Evolutionary conservation across 768 basidiomycete species (phyloP).

Genomic region (Tephrocybe sp.): DNA sequence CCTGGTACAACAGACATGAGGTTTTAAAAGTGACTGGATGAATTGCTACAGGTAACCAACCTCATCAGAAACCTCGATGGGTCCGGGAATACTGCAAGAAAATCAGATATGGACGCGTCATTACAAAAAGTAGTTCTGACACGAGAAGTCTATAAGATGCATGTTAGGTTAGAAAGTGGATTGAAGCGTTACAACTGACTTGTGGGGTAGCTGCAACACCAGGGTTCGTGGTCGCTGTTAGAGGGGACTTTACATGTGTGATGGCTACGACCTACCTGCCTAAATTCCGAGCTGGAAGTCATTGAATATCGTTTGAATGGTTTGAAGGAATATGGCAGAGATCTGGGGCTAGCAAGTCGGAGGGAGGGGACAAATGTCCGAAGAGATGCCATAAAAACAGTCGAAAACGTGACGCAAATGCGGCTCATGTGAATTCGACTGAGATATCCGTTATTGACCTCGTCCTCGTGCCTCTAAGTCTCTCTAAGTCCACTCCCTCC

Average conservation of each 20-base stretch:
- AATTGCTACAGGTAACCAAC: slow-evolving; percentile 16
- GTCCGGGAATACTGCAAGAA: slow-evolving; percentile 54
- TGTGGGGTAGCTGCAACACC: slow-evolving; percentile 32
- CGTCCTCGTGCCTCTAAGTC: neutral
- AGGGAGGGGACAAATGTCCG: slow-evolving; percentile 14
- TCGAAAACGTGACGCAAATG: too few relatives aligned
- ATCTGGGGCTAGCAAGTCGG: slow-evolving; percentile 13
- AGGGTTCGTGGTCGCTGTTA: neutral
- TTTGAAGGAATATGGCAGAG: neutral
- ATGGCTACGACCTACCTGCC: slow-evolving; percentile 23
- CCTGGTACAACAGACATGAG: slow-evolving; percentile 35
- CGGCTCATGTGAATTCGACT: slow-evolving; percentile 12
- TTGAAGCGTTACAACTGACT: slow-evolving; percentile 30
- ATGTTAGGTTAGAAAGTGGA: slow-evolving; percentile 17
- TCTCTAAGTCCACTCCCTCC: neutral
- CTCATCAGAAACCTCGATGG: slow-evolving; percentile 58
- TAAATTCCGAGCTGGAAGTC: slow-evolving; percentile 25
- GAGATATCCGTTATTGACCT: neutral
- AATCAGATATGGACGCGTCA: slow-evolving; percentile 3
- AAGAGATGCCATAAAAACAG: slow-evolving; percentile 18
- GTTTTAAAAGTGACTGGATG: neutral
- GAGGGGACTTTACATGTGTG: neutral
- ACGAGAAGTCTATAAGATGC: slow-evolving; percentile 41
- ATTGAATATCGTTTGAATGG: slow-evolving; percentile 16
- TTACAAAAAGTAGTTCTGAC: slow-evolving; percentile 29